Conservation (phyloP, 306 rosid genomes). For the Prinsepia uniflora region DNA sequence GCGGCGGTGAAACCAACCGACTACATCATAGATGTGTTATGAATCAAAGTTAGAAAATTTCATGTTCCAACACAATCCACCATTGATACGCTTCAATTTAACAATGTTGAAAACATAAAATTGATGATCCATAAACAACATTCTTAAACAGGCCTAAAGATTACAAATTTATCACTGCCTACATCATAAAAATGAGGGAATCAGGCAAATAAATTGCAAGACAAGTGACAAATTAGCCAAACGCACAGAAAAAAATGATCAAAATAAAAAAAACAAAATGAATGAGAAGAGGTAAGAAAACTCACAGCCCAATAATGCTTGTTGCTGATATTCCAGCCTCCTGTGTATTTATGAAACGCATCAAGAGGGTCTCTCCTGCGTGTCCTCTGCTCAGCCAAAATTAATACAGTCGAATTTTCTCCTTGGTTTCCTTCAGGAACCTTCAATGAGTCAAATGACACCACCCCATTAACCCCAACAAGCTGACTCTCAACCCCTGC, state of each 20-base stretch:
- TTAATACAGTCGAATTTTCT: conserved; percentile 36
- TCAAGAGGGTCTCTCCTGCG: conserved; percentile 49
- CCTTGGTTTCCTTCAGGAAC: not conserved
- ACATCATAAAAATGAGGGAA: not conserved
- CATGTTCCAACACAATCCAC: not conserved
- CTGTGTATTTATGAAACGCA: conserved; percentile 42
- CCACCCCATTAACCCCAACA: conserved; percentile 3
- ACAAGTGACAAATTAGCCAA: not conserved
- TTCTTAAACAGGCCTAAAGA: not conserved
- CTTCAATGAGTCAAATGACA: conserved; percentile 34
- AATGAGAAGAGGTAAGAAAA: not conserved
- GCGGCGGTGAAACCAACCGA: conserved; percentile 64
- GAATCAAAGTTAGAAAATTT: no score
- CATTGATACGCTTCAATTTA: not conserved
- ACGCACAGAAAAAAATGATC: not conserved
- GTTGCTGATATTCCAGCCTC: conserved; percentile 79
- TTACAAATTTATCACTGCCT: not conserved
- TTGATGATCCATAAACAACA: not conserved
- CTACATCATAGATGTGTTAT: conserved; percentile 36
- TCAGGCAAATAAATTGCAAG: not conserved
- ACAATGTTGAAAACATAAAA: not conserved
- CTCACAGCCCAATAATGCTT: conserved; percentile 52
- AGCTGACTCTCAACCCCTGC: conserved; percentile 18
- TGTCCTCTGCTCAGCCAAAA: conserved; percentile 57
- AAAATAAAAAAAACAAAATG: not conserved